Percentiles rank a stretch among this genome's conserved stretches.
phyloP scores from a whole-genome alignment of 352 stramenopile genomes.

The Globisporangium nagaii region DNA sequence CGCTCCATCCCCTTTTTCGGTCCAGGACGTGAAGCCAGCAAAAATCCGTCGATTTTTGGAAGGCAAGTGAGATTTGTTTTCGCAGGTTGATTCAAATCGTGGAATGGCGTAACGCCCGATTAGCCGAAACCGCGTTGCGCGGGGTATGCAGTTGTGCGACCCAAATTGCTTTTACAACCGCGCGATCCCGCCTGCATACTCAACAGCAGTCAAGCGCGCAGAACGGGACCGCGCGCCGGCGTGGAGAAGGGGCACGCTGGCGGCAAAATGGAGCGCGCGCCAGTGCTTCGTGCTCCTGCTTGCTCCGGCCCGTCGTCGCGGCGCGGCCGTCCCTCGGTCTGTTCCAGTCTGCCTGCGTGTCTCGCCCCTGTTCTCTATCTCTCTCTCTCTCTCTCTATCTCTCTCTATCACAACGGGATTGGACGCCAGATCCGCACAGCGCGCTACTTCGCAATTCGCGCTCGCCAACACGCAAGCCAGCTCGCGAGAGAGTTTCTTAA shows the following conservation, averaged over 20 bases:
- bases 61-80: too few relatives aligned
- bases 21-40: too few relatives aligned
- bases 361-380: not conserved
- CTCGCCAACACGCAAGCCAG: not conserved
- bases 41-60: too few relatives aligned
- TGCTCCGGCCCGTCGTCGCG: too few relatives aligned
- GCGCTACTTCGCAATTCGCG: too few relatives aligned
- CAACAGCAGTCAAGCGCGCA: not conserved
- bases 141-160: not conserved
- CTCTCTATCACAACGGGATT: slow-evolving; percentile 2
- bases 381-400: slow-evolving; percentile 4
- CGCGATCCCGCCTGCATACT: not conserved
- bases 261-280: too few relatives aligned
- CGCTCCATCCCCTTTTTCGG: too few relatives aligned
- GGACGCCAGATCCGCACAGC: slow-evolving; percentile 4
- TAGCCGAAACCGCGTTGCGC: not conserved
- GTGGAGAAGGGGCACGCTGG: not conserved
- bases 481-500: too few relatives aligned
- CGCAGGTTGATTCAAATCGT: too few relatives aligned
- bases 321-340: too few relatives aligned
- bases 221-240: not conserved
- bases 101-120: not conserved
- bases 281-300: too few relatives aligned
- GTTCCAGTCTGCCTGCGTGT: not conserved
- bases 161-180: not conserved